Conservation (phyloP, 2,329 filamentous ascomycete species). For the Fusarium cicatricum region DNA sequence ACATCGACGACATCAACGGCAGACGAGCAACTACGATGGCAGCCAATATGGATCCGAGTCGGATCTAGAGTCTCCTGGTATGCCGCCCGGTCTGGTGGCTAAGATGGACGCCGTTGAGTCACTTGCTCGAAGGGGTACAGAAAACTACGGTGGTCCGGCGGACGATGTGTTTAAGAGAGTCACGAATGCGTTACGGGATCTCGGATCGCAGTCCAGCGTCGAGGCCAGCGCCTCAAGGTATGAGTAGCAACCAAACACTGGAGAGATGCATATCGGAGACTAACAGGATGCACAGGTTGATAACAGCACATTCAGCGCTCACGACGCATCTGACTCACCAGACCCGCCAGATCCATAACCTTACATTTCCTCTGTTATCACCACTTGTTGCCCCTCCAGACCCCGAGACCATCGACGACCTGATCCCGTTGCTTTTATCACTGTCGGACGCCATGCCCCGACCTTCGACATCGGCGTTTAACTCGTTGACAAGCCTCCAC, state of each 20-base stretch:
- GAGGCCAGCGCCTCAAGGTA: constrained; percentile 77
- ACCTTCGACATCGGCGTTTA: constrained; percentile 67
- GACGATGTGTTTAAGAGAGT: constrained; percentile 75
- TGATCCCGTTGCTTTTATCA: constrained; percentile 72
- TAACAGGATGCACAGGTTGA: constrained; percentile 62
- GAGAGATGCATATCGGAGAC: background rate
- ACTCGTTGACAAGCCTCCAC: constrained; percentile 74
- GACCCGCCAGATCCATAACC: constrained; percentile 76
- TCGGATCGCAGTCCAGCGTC: constrained; percentile 76
- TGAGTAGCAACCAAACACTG: constrained; percentile 7
- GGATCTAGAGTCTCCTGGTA: constrained; percentile 73
- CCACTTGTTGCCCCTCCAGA: constrained; percentile 71
- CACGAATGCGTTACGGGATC: constrained; percentile 72
- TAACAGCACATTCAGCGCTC: constrained; percentile 77
- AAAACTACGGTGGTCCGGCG: constrained; percentile 69
- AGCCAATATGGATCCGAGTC: constrained; percentile 79
- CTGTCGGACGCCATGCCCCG: constrained; percentile 74
- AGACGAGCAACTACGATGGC: constrained; percentile 71
- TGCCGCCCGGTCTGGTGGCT: constrained; percentile 71
- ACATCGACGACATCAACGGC: constrained; percentile 59
- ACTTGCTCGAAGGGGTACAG: constrained; percentile 70
- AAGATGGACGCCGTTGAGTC: constrained; percentile 78
- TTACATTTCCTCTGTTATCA: constrained; percentile 75
- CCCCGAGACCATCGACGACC: constrained; percentile 70
- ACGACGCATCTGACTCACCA: constrained; percentile 79